A percentile compares a stretch with the other conserved stretches of the same genome.
Evolutionary conservation across 257 asterid genomes (phyloP).

Genomic region (Solanum lignicaule): DNA sequence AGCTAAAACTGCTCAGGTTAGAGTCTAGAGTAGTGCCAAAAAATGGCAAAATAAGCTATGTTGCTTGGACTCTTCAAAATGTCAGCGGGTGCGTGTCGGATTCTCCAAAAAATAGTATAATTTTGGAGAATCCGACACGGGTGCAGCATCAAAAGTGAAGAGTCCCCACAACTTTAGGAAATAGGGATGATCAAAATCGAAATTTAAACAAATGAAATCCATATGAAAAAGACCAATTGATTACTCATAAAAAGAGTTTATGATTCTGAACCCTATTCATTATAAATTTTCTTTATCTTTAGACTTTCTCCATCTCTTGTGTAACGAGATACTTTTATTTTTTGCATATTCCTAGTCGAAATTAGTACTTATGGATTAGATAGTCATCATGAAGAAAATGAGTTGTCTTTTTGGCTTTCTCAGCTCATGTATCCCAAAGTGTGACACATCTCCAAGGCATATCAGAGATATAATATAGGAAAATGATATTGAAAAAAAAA

Average conservation of each 20-base stretch:
- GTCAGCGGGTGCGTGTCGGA: too few relatives aligned
- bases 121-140: neutral
- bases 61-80: neutral
- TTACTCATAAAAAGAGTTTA: neutral
- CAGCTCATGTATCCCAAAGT: neutral
- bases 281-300: neutral
- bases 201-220: neutral
- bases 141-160: neutral
- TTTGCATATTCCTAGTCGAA: neutral
- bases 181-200: neutral
- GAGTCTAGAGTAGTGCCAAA: neutral
- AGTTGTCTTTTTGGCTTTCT: neutral
- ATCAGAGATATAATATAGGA: neutral
- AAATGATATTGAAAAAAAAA: neutral
- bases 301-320: neutral
- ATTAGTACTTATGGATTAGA: neutral
- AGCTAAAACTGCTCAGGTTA: neutral
- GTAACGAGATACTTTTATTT: neutral
- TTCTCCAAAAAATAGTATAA: too few relatives aligned
- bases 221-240: neutral
- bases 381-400: neutral
- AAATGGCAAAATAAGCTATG: neutral
- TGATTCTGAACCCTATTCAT: neutral
- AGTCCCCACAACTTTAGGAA: neutral
- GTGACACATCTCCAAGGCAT: neutral